phyloP scores from a whole-genome alignment of 2,329 filamentous ascomycete species.

The Hymenoscyphus albidus region DNA sequence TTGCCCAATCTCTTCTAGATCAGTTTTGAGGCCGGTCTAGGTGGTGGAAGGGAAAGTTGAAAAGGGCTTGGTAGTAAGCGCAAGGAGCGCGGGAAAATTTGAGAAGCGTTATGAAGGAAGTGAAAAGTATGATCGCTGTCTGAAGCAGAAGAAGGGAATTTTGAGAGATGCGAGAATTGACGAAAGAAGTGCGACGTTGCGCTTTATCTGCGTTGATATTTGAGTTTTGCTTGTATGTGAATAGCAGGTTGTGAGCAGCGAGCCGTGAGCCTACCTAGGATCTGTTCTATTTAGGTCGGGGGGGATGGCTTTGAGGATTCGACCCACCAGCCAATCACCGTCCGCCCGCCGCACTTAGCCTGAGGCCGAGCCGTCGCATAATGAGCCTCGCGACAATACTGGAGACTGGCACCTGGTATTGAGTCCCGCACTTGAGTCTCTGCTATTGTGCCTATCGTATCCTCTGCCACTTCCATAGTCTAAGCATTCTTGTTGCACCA shows the following conservation, averaged over 20 bases:
- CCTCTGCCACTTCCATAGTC: not conserved
- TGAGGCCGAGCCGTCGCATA: not conserved
- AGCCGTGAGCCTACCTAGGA: not conserved
- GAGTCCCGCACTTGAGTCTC: not conserved
- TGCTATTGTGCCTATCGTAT: not conserved
- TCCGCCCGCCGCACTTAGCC: not conserved
- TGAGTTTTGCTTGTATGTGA: conserved; percentile 6
- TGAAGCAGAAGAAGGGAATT: not conserved
- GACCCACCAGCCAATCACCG: conserved; percentile 1
- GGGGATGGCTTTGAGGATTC: not conserved
- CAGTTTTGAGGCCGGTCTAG: conserved; percentile 14
- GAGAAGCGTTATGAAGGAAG: not conserved
- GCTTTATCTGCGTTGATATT: conserved; percentile 3
- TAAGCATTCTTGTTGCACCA: not conserved
- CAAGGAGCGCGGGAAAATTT: conserved; percentile 2
- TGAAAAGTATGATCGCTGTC: not conserved
- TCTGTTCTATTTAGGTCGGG: conserved; percentile 4
- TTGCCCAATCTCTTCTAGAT: conserved; percentile 5
- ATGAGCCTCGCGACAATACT: not conserved
- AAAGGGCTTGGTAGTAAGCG: conserved; percentile 15
- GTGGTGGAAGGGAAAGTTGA: conserved; percentile 3
- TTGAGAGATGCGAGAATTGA: not conserved
- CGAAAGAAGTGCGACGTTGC: not conserved
- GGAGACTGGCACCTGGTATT: not conserved
- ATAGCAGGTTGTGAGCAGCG: not conserved